Evolutionary conservation across 1,284 basidiomycete species (phyloP).

Genomic region (Malassezia restricta): DNA sequence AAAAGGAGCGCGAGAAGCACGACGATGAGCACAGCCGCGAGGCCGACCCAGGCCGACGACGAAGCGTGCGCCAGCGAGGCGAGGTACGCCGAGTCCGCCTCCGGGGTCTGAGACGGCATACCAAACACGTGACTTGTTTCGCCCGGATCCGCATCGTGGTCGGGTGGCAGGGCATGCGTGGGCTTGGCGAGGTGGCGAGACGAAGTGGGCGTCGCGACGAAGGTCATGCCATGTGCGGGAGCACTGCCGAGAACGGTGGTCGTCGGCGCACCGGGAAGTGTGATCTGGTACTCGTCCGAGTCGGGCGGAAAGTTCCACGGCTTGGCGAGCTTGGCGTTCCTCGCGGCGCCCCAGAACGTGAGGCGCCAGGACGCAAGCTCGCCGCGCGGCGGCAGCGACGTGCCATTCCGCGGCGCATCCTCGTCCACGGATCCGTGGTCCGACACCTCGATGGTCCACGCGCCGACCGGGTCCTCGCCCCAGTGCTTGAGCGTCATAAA

Average conservation of each 20-base stretch:
- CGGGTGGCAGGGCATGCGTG: constrained; percentile 70
- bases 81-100: constrained; percentile 71
- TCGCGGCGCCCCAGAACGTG: constrained; percentile 80
- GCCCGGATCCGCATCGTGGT: constrained; percentile 54
- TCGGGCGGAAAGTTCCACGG: constrained; percentile 41
- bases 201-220: constrained; percentile 30
- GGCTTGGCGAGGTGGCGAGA: constrained; percentile 54
- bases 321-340: constrained; percentile 59
- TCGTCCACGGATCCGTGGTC: constrained; percentile 48
- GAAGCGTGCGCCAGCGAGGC: constrained; percentile 56
- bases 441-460: constrained; percentile 63
- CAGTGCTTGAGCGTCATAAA: constrained; percentile 99
- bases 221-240: constrained; percentile 45
- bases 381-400: constrained; percentile 49
- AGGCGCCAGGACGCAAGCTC: constrained; percentile 82
- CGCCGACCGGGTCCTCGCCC: constrained; percentile 85
- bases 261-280: constrained; percentile 49
- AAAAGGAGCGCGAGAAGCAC: constrained; percentile 61
- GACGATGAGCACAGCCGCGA: constrained; percentile 59
- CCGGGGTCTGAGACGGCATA: constrained; percentile 32
- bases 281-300: constrained; percentile 39
- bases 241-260: constrained; percentile 26
- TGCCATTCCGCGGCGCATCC: constrained; percentile 57
- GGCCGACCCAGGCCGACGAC: constrained; percentile 72
- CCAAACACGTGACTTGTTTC: constrained; percentile 32